Conservation (phyloP, 2,329 filamentous ascomycete genomes). For the Microcera coccophila region DNA sequence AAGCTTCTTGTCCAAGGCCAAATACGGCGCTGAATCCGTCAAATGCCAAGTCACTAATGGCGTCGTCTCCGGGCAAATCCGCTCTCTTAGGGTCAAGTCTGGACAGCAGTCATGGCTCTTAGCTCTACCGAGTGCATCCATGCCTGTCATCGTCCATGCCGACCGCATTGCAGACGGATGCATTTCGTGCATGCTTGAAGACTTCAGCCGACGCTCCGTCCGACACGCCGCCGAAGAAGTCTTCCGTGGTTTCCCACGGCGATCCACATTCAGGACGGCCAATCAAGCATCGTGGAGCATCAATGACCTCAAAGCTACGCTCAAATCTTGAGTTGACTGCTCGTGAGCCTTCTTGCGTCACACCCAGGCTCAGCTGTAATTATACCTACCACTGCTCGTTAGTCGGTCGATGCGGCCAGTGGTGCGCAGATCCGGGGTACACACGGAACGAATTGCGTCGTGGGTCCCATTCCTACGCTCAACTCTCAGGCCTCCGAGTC, state of each 20-base stretch:
- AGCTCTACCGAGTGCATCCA: background rate
- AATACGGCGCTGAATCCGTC: no score
- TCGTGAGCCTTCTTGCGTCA: no score
- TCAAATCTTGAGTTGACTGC: no score
- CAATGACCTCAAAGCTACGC: constrained; percentile 24
- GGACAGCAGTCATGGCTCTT: background rate
- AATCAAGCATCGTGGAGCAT: constrained; percentile 8
- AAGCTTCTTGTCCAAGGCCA: no score
- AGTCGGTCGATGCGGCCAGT: no score
- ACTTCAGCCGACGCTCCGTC: constrained; percentile 10
- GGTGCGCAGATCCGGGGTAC: no score
- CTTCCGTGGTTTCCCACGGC: background rate
- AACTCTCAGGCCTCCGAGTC: no score
- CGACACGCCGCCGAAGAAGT: constrained; percentile 2
- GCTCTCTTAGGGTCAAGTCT: background rate
- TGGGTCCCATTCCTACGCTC: no score
- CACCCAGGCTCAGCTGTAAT: no score
- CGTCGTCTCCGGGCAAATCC: background rate
- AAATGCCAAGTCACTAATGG: no score
- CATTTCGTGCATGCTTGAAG: constrained; percentile 22
- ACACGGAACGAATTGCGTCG: no score
- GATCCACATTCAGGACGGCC: constrained; percentile 2
- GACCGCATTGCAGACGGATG: constrained; percentile 6
- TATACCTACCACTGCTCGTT: no score
- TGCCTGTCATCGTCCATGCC: constrained; percentile 4